Base-by-base conservation (phyloP, 768 basidiomycete species). In the Lentinula sp. region DNA sequence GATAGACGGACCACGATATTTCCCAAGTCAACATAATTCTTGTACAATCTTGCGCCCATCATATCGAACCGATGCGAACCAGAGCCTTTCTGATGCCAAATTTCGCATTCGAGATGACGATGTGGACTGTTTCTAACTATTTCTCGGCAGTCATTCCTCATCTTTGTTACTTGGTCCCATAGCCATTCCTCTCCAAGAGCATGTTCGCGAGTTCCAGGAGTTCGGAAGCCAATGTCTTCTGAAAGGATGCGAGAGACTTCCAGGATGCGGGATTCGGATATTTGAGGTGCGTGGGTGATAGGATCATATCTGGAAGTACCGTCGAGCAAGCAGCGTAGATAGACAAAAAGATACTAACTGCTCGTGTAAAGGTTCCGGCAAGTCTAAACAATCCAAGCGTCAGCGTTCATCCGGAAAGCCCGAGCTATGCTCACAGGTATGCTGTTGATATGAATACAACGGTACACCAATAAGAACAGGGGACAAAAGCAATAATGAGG, bases 61-160 rank as follows among this genome's bases (percentile, higher is more conserved):
- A 98, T 96, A 70, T 96, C 94, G 70, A 98, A 98, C 32, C 91
- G 78, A 76, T 96, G 94, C 65, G 83, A 87, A 4, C 95, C 94
- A 63, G 86, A 91, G 2, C 95, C 94, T 65, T 88, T 80, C 72
- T 97, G 95, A 60, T 88, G 78, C 90, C 92, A 96, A 0, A 95
- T 85, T 68, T 97, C 93, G 67, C 96, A 95, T 68, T 95, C 80
- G n/a, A 96, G 74, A 49, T 86, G 86, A 51, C 86, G 75, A 63
- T 67, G 61, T 62, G 78, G 73, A 2, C 68, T 75, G 43, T 69
- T 70, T 35, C 69, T 69, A 6, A 81, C 78, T 32, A 84, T 71
- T 52, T 73, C 72, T 49, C 88, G 84, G 69, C 94, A 95, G 56
- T 85, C 72, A 35, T 72, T 71, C 67, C 85, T 77, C 40, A 95